phyloP scores from a whole-genome alignment of 179 eudicot species.

The Dionaea muscipula region DNA sequence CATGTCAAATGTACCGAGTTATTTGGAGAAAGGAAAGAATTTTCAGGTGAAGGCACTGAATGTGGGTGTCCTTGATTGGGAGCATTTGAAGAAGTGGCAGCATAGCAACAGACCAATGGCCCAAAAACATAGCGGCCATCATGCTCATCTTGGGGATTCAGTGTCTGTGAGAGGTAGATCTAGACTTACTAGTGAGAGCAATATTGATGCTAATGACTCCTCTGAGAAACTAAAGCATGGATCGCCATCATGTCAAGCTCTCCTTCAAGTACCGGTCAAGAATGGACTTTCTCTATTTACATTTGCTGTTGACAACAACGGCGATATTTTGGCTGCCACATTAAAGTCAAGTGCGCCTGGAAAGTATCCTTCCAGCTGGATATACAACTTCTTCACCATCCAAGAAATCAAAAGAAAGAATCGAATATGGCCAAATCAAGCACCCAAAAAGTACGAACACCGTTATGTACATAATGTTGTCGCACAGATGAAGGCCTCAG shows the following conservation, averaged over 20 bases:
- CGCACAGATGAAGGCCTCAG: constrained; percentile 72
- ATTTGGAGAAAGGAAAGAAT: constrained; percentile 53
- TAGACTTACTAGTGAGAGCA: constrained; percentile 16
- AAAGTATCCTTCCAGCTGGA: constrained; percentile 34
- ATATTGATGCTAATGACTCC: constrained; percentile 17
- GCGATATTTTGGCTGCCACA: constrained; percentile 64
- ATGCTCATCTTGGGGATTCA: constrained; percentile 16
- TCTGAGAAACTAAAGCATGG: constrained; percentile 17
- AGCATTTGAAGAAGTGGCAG: constrained; percentile 64
- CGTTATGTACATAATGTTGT: constrained; percentile 45
- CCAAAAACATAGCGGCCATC: constrained; percentile 16
- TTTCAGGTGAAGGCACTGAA: constrained; percentile 52
- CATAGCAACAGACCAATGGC: constrained; percentile 22
- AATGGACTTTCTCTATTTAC: constrained; percentile 76
- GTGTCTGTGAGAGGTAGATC: constrained; percentile 23
- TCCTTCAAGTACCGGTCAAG: constrained; percentile 57
- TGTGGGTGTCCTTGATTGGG: constrained; percentile 86
- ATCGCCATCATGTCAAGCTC: constrained; percentile 44
- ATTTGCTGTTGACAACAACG: constrained; percentile 49
- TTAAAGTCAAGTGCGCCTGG: constrained; percentile 29
- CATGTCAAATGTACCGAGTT: constrained; percentile 76
- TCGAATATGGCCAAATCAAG: constrained; percentile 48
- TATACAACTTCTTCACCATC: constrained; percentile 58
- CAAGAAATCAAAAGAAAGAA: constrained; percentile 64
- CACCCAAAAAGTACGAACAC: constrained; percentile 30